phyloP scores from a whole-genome alignment of 441 rosid genomes.

The Arabidopsis hybrid region DNA sequence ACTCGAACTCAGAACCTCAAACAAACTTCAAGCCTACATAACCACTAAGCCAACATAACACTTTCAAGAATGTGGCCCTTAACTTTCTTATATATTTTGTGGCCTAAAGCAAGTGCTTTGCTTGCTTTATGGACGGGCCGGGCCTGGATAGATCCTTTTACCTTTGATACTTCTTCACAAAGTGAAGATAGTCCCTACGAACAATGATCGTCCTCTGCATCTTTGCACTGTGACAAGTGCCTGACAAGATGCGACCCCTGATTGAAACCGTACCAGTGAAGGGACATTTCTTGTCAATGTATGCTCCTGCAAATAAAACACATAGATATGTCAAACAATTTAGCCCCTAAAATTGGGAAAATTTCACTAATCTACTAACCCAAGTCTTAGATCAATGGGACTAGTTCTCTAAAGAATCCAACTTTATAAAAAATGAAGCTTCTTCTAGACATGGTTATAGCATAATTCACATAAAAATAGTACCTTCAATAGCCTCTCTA shows the following conservation, averaged over 20 bases:
- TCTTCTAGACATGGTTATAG: background rate
- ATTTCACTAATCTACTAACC: background rate
- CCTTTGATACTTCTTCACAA: conserved; percentile 77
- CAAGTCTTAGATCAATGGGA: background rate
- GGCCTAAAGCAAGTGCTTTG: too few relatives aligned
- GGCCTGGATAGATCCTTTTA: too few relatives aligned
- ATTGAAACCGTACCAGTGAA: conserved; percentile 71
- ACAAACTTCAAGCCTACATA: too few relatives aligned
- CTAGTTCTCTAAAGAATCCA: background rate
- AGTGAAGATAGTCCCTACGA: conserved; percentile 72
- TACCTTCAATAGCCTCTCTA: conserved; percentile 81
- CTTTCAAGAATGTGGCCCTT: too few relatives aligned
- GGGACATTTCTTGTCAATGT: conserved; percentile 79
- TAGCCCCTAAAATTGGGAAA: background rate
- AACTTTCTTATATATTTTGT: too few relatives aligned
- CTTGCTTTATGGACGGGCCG: too few relatives aligned
- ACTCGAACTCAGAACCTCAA: too few relatives aligned
- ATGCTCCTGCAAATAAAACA: conserved; percentile 41
- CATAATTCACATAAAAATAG: background rate
- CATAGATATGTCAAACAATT: background rate
- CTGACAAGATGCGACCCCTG: conserved; percentile 75
- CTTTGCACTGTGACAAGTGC: conserved; percentile 81
- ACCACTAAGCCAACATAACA: too few relatives aligned
- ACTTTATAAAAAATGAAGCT: background rate
- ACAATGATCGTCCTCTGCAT: conserved; percentile 79